These are phyloP conservation scores for Tieghemiomyces parasiticus DNA, from an alignment of 192 early-diverging fungal species.

Conservation along the genomic window DNA sequence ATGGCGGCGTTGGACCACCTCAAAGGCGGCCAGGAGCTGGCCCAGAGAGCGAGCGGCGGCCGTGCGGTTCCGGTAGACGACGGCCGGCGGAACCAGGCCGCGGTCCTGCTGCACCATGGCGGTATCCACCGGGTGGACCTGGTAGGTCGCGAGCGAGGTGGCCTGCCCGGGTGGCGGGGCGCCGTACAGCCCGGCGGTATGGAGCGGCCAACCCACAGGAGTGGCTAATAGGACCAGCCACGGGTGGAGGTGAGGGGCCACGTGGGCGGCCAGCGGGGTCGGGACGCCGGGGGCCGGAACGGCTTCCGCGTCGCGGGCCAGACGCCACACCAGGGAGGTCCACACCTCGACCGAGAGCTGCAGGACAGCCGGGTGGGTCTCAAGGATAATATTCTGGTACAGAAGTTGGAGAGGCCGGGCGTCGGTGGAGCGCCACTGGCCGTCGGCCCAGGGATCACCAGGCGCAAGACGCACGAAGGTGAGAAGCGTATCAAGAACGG, in stretches of 20 bases:
- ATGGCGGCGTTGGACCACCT: no score
- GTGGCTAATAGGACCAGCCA: conserved; percentile 68
- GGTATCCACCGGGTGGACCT: conserved; percentile 76
- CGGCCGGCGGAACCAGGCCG: conserved; percentile 55
- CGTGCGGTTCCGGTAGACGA: conserved; percentile 68
- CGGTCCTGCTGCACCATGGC: conserved; percentile 89
- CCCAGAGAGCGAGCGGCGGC: conserved; percentile 68
- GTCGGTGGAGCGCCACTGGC: conserved; percentile 31
- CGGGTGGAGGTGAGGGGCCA: conserved; percentile 19
- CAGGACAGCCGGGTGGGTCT: conserved; percentile 39
- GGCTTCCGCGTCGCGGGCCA: neutral
- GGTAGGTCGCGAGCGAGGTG: conserved; percentile 29
- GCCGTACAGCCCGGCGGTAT: conserved; percentile 27
- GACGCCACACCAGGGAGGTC: conserved; percentile 34
- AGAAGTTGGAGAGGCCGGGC: conserved; percentile 55
- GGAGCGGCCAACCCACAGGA: conserved; percentile 72
- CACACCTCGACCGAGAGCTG: conserved; percentile 47
- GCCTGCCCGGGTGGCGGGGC: conserved; percentile 19
- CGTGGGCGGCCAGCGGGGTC: conserved; percentile 5
- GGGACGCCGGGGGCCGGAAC: neutral
- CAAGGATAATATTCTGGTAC: conserved; percentile 88
- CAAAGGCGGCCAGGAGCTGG: conserved; percentile 32
- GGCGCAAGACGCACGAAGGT: conserved; percentile 42
- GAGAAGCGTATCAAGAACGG: conserved; percentile 63
- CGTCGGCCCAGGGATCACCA: conserved; percentile 17